A percentile compares a stretch with the other conserved stretches of the same genome.
phyloP scores from a whole-genome alignment of 1,284 basidiomycete species.

The Apiotrichum akiyoshidainum region DNA sequence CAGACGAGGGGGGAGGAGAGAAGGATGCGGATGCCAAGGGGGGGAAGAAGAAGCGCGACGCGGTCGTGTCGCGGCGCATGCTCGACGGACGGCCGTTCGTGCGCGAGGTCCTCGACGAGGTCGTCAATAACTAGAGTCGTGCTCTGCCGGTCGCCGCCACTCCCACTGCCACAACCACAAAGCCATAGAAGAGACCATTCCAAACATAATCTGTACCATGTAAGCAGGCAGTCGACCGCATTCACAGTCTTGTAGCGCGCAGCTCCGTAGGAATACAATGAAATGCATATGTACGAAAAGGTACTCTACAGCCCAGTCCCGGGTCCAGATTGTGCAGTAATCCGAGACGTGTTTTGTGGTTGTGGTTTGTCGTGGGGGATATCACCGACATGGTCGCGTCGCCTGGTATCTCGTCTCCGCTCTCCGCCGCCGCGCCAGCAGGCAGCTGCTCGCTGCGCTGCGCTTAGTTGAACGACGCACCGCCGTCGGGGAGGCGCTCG shows the following conservation, averaged over 20 bases:
- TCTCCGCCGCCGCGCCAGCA: too few relatives aligned
- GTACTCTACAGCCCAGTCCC: constrained; percentile 4
- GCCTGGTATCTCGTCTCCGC: not conserved
- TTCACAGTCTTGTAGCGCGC: too few relatives aligned
- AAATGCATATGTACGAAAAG: constrained; percentile 9
- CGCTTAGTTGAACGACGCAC: constrained; percentile 26
- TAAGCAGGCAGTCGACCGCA: not conserved
- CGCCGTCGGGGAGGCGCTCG: constrained; percentile 76
- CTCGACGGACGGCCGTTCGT: constrained; percentile 20
- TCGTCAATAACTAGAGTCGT: not conserved
- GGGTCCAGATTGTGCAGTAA: not conserved
- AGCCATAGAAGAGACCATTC: too few relatives aligned
- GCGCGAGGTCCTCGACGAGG: constrained; percentile 27
- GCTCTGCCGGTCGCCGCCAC: too few relatives aligned
- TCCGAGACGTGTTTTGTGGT: not conserved
- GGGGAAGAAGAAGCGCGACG: not conserved
- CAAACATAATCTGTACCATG: not conserved
- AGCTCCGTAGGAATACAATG: constrained; percentile 19
- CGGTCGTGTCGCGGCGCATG: constrained; percentile 10
- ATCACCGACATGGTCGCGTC: not conserved
- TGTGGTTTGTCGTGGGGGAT: not conserved
- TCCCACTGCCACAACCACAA: not conserved
- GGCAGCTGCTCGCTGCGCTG: not conserved
- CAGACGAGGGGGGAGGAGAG: not conserved
- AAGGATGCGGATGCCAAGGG: constrained; percentile 3